Evolutionary conservation across 331 rosid genomes (phyloP).

Genomic region (Acacia pycnantha): DNA sequence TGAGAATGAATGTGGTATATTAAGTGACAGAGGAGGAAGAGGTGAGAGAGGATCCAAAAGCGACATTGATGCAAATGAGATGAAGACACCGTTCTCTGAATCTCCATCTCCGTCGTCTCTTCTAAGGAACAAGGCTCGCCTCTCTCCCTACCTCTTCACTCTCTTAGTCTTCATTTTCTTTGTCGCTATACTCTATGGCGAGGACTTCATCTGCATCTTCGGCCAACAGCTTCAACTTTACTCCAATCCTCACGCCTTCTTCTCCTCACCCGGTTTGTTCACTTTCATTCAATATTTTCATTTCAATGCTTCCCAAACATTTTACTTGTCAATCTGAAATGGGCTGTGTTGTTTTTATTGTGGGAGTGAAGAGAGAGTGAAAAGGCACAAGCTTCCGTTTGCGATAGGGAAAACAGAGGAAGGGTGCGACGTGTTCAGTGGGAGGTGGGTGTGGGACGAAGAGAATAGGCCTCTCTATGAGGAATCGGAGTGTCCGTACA

Average conservation of each 20-base stretch:
- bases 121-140: conserved; percentile 52
- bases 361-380: conserved; percentile 32
- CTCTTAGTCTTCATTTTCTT: conserved; percentile 69
- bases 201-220: conserved; percentile 67
- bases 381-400: conserved; percentile 45
- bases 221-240: conserved; percentile 48
- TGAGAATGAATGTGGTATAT: not conserved
- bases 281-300: not conserved
- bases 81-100: conserved; percentile 51
- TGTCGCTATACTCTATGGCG: conserved; percentile 63
- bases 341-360: not conserved
- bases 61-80: conserved; percentile 15
- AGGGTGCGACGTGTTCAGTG: conserved; percentile 68
- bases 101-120: conserved; percentile 38
- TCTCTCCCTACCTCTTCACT: conserved; percentile 73
- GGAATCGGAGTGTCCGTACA: conserved; percentile 94
- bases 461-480: conserved; percentile 71
- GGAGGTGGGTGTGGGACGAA: conserved; percentile 86
- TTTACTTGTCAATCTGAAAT: not conserved
- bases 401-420: conserved; percentile 41
- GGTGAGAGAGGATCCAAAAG: not conserved
- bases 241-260: conserved; percentile 29
- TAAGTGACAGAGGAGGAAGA: not conserved
- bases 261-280: conserved; percentile 47
- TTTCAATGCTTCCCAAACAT: not conserved